Percentiles rank a stretch among this genome's conserved stretches.
phyloP scores from a whole-genome alignment of 257 asterid species.

The Leonotis leonurus region DNA sequence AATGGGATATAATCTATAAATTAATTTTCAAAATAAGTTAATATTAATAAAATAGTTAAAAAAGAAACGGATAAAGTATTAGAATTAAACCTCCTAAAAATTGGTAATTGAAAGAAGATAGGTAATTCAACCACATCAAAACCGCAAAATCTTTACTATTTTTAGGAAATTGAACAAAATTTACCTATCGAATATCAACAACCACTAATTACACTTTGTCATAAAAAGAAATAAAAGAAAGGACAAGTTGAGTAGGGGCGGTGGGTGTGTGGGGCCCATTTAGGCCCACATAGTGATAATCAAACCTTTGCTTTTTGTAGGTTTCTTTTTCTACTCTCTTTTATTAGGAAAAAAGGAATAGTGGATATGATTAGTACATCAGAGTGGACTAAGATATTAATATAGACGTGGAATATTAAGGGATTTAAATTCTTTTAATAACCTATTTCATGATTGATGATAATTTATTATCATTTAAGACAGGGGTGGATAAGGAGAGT shows the following conservation, averaged over 20 bases:
- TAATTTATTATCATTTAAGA: slow-evolving; percentile 14
- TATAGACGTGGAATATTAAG: background rate
- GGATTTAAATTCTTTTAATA: slow-evolving; percentile 5
- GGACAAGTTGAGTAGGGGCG: background rate
- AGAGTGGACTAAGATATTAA: slow-evolving; percentile 7
- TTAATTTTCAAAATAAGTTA: too few relatives aligned
- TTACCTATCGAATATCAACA: too few relatives aligned
- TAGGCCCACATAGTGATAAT: slow-evolving; percentile 29
- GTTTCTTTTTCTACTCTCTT: slow-evolving; percentile 6
- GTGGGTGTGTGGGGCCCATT: background rate
- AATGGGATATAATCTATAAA: too few relatives aligned
- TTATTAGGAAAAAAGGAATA: background rate
- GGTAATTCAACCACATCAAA: too few relatives aligned
- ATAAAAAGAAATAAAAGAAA: background rate
- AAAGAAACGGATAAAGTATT: too few relatives aligned
- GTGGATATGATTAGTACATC: slow-evolving; percentile 18
- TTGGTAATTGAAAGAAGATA: too few relatives aligned
- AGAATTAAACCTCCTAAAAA: too few relatives aligned
- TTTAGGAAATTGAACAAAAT: too few relatives aligned
- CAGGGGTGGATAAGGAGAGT: slow-evolving; percentile 24
- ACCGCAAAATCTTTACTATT: too few relatives aligned
- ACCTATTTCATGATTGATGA: slow-evolving; percentile 11
- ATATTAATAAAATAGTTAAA: too few relatives aligned
- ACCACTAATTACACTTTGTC: too few relatives aligned
- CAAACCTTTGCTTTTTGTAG: background rate